phyloP scores from a whole-genome alignment of 257 asterid genomes.

The Solanum sitiens region DNA sequence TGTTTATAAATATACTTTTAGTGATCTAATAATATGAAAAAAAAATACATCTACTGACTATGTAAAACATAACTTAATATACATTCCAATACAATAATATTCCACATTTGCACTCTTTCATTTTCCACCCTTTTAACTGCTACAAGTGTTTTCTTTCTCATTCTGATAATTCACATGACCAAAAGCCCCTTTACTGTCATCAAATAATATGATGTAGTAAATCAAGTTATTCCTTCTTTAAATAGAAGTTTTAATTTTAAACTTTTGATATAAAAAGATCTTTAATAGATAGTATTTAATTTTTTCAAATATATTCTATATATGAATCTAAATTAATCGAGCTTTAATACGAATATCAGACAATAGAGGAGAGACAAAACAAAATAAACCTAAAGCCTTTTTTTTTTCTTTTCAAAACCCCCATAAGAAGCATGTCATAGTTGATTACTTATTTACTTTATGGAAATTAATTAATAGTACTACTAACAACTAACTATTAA shows the following conservation, averaged over 20 bases:
- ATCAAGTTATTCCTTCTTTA: too few relatives aligned
- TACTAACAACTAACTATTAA: neutral
- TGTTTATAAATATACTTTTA: neutral
- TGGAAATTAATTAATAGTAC: neutral
- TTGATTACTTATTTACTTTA: neutral
- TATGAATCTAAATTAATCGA: neutral
- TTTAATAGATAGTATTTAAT: too few relatives aligned
- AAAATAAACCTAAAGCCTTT: neutral
- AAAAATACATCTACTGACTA: neutral
- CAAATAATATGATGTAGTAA: neutral
- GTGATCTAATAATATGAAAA: neutral
- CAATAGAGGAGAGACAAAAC: neutral
- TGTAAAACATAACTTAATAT: neutral
- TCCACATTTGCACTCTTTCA: neutral
- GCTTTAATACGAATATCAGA: accelerated
- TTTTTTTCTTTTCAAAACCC: neutral
- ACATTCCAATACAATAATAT: neutral
- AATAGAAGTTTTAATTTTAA: accelerated
- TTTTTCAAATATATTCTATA: too few relatives aligned
- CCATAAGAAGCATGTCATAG: neutral
- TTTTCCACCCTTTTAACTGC: neutral
- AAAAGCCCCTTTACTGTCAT: neutral
- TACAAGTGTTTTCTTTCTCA: neutral
- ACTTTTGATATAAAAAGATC: too few relatives aligned
- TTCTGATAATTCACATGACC: neutral